Evolutionary conservation across 306 rosid species (phyloP).

Genomic region (Biancaea sappan): DNA sequence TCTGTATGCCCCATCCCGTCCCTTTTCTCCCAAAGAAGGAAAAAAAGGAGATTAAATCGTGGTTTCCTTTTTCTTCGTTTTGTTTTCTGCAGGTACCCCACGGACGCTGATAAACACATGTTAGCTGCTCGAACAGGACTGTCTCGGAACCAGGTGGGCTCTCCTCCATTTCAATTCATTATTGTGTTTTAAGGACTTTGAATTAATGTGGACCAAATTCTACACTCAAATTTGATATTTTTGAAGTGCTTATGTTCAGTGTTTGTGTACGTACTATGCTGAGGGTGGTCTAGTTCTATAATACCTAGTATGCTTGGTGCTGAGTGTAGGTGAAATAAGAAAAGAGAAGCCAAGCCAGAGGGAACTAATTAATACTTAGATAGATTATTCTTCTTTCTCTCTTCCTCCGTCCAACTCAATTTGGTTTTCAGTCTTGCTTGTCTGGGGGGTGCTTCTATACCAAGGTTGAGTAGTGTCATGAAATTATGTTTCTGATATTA

Average conservation of each 20-base stretch:
- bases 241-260: not conserved
- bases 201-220: not conserved
- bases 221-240: not conserved
- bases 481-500: not conserved
- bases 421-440: not conserved
- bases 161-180: constrained; percentile 36
- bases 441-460: not conserved
- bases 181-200: constrained; percentile 1
- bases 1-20: not conserved
- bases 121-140: constrained; percentile 93
- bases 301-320: not conserved
- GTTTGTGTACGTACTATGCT: not conserved
- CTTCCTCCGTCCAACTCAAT: not conserved
- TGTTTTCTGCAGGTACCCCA: constrained; percentile 77
- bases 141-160: constrained; percentile 90
- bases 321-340: not conserved
- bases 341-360: not conserved
- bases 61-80: constrained; percentile 16
- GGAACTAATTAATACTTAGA: no score
- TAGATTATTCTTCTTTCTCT: not conserved
- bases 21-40: not conserved
- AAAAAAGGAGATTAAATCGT: constrained; percentile 1
- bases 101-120: constrained; percentile 98
- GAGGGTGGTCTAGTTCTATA: not conserved
- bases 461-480: not conserved